Percentiles rank a stretch among this genome's conserved stretches.
Evolutionary conservation across 768 basidiomycete genomes (phyloP).

Genomic region (Nevesoporus exiguus): DNA sequence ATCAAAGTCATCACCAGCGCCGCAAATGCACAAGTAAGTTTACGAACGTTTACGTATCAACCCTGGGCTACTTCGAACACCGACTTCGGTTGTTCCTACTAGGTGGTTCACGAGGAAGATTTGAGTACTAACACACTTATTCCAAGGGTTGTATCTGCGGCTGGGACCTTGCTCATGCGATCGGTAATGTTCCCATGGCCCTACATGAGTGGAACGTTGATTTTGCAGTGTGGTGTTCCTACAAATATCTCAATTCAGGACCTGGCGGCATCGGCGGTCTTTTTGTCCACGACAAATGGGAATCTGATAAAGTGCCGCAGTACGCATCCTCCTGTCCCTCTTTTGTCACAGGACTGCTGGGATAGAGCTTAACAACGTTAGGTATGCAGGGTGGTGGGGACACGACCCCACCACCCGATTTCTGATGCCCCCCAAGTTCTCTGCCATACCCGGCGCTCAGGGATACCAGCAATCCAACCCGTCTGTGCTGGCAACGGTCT

Average conservation of each 20-base stretch:
- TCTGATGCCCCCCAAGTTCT: conserved; percentile 81
- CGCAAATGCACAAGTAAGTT: conserved; percentile 73
- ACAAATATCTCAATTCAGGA: conserved; percentile 96
- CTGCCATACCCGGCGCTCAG: conserved; percentile 84
- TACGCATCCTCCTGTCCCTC: conserved; percentile 34
- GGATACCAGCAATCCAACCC: conserved; percentile 98
- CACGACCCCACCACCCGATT: conserved; percentile 86
- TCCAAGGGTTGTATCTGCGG: conserved; percentile 89
- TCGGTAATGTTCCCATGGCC: conserved; percentile 86
- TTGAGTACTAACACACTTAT: conserved; percentile 13
- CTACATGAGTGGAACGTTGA: conserved; percentile 95
- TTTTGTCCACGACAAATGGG: conserved; percentile 84
- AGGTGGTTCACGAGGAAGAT: conserved; percentile 4
- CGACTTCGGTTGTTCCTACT: background rate
- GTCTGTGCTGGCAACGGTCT: conserved; percentile 70
- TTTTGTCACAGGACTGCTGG: conserved; percentile 3
- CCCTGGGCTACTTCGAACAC: conserved; percentile 7
- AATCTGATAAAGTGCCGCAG: conserved; percentile 59
- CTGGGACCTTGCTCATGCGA: conserved; percentile 95
- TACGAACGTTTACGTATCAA: conserved; percentile 29
- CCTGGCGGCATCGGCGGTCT: conserved; percentile 97
- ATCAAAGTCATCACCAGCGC: conserved; percentile 81
- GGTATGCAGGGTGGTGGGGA: conserved; percentile 98
- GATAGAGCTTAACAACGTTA: conserved; percentile 30
- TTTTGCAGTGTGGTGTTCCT: conserved; percentile 98